Conservation (phyloP, 805 yeast species). For the Hemisphaericaspora nanyangensis region DNA sequence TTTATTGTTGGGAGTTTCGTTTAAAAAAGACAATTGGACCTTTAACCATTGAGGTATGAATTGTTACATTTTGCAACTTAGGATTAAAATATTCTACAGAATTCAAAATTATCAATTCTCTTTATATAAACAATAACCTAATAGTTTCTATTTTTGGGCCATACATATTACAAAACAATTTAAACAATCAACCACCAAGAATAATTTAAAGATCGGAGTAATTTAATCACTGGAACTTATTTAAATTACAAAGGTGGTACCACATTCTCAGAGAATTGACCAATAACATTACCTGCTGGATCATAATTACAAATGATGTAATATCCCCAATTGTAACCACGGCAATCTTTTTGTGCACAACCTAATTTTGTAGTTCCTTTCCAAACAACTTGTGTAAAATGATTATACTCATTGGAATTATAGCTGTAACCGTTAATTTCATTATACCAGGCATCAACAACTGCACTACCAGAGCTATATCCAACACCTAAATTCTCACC, state of each 20-base stretch:
- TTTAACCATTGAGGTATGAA: too few relatives aligned
- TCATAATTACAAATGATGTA: slow-evolving; percentile 73
- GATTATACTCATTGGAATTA: slow-evolving; percentile 48
- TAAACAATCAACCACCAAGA: too few relatives aligned
- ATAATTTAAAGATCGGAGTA: too few relatives aligned
- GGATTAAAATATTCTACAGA: too few relatives aligned
- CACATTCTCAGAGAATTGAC: background rate
- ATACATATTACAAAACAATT: too few relatives aligned
- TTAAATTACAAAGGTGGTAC: background rate
- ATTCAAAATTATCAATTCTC: too few relatives aligned
- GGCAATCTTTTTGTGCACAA: slow-evolving; percentile 65
- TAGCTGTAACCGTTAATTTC: slow-evolving; percentile 50
- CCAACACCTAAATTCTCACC: slow-evolving; percentile 81
- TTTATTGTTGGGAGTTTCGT: too few relatives aligned
- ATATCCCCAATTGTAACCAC: slow-evolving; percentile 36
- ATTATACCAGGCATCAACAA: slow-evolving; percentile 72
- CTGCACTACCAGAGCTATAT: slow-evolving; percentile 47
- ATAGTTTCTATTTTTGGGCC: too few relatives aligned
- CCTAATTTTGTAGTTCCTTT: slow-evolving; percentile 54
- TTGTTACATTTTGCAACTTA: too few relatives aligned
- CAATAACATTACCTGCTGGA: slow-evolving; percentile 62
- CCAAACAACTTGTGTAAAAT: slow-evolving; percentile 80
- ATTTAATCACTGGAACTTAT: too few relatives aligned
- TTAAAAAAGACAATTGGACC: too few relatives aligned
- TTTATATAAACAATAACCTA: too few relatives aligned